Percentiles rank a stretch among this genome's conserved stretches.
These are phyloP conservation scores for Polytrichum formosum DNA, from an alignment of 225 moss, liverwort and hornwort genomes.

Conservation along the genomic window DNA sequence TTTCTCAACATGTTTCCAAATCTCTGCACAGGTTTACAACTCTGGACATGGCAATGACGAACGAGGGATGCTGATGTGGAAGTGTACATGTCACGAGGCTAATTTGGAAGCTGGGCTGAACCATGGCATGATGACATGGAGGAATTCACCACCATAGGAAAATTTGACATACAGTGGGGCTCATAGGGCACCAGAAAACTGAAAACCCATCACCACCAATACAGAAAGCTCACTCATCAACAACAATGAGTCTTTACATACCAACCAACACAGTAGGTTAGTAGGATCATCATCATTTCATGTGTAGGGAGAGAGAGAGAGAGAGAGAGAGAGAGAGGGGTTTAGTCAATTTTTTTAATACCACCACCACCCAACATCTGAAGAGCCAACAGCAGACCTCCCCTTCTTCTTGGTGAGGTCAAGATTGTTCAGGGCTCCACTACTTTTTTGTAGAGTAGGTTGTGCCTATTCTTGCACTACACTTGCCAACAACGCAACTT, in stretches of 20 bases:
- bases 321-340: too few species aligned
- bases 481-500: not conserved
- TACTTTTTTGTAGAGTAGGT: not conserved
- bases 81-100: constrained; percentile 16
- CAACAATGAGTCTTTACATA: constrained; percentile 1
- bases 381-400: not conserved
- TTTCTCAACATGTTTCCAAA: constrained; percentile 14
- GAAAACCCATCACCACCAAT: not conserved
- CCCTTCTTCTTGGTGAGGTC: not conserved
- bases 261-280: not conserved
- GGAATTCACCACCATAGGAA: too few species aligned
- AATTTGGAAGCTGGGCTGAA: not conserved
- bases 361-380: not conserved
- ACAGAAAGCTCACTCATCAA: not conserved
- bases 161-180: not conserved
- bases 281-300: not conserved
- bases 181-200: not conserved
- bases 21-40: too few species aligned
- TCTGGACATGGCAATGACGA: not conserved
- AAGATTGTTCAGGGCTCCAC: not conserved
- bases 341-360: too few species aligned
- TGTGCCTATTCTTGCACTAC: not conserved
- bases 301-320: not conserved
- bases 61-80: constrained; percentile 46
- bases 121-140: constrained; percentile 33